Percentiles rank a stretch among this genome's conserved stretches.
Conservation (phyloP, 257 asterid species). For the Solanum pennellii region DNA sequence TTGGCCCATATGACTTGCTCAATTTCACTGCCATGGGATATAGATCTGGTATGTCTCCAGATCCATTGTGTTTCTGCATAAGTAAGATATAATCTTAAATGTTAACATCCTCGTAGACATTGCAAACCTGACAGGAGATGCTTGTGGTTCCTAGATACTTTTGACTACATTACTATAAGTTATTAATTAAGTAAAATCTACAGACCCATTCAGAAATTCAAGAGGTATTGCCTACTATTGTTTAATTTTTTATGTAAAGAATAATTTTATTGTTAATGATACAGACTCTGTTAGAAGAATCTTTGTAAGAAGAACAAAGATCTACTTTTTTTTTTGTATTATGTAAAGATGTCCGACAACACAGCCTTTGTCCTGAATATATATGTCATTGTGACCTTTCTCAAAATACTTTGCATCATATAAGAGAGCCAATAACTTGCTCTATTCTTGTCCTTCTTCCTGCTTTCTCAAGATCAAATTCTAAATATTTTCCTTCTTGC, state of each 20-base stretch:
- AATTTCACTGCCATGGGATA: slow-evolving; percentile 37
- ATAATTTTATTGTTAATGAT: neutral
- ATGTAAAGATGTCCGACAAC: neutral
- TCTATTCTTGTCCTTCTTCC: neutral
- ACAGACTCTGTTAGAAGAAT: neutral
- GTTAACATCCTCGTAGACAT: neutral
- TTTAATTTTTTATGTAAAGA: neutral
- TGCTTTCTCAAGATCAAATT: neutral
- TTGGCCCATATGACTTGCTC: slow-evolving; percentile 42
- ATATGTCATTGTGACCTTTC: neutral
- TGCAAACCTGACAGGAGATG: neutral
- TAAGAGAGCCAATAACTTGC: neutral
- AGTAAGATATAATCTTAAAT: neutral
- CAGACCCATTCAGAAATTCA: neutral
- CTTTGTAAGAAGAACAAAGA: neutral
- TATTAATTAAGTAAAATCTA: neutral
- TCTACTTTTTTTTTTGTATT: neutral
- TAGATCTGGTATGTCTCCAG: slow-evolving; percentile 15
- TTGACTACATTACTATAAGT: neutral
- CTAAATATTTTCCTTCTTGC: neutral
- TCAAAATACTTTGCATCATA: neutral
- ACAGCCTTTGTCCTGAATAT: neutral
- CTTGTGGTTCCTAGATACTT: neutral
- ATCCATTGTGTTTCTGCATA: neutral
- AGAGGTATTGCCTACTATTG: neutral